Percentiles rank a stretch among this genome's conserved stretches.
Conservation (phyloP, 2,329 filamentous ascomycete genomes). For the Exutisphaerella laricina region DNA sequence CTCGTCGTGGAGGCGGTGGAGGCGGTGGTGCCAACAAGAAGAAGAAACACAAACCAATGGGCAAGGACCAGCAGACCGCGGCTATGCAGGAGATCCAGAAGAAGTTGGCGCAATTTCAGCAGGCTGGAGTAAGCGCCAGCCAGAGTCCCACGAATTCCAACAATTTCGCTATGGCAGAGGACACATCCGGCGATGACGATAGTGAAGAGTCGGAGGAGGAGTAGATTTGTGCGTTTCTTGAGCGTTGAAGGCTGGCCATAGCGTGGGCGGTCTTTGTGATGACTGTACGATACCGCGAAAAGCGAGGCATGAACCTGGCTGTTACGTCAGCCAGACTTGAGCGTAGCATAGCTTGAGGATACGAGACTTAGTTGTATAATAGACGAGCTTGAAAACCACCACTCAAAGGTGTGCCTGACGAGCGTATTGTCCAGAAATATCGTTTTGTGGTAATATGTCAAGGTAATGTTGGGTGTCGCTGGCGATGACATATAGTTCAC, state of each 20-base stretch:
- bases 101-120: conserved; percentile 43
- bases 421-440: too few species aligned
- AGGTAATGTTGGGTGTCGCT: too few species aligned
- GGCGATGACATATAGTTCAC: too few species aligned
- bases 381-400: not conserved
- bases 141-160: conserved; percentile 20
- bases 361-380: conserved; percentile 1
- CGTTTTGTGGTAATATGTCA: too few species aligned
- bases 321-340: conserved; percentile 1
- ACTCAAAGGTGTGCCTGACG: too few species aligned
- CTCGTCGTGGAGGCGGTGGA: conserved; percentile 20
- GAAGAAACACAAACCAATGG: conserved; percentile 74
- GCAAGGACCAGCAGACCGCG: conserved; percentile 63
- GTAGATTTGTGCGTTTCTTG: conserved; percentile 18
- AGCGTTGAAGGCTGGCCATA: conserved; percentile 1
- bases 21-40: conserved; percentile 46
- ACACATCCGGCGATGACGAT: conserved; percentile 29
- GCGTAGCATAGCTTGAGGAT: conserved; percentile 1
- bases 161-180: conserved; percentile 14
- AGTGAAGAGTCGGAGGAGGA: conserved; percentile 35
- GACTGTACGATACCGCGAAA: conserved; percentile 2
- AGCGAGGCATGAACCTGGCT: conserved; percentile 1
- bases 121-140: conserved; percentile 20
- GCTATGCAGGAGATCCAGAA: conserved; percentile 60
- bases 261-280: conserved; percentile 5